Evolutionary conservation across 2,329 filamentous ascomycete species (phyloP), one percentile per base, ranked within the genome.

Genomic region (Alternaria triticimaculans): DNA sequence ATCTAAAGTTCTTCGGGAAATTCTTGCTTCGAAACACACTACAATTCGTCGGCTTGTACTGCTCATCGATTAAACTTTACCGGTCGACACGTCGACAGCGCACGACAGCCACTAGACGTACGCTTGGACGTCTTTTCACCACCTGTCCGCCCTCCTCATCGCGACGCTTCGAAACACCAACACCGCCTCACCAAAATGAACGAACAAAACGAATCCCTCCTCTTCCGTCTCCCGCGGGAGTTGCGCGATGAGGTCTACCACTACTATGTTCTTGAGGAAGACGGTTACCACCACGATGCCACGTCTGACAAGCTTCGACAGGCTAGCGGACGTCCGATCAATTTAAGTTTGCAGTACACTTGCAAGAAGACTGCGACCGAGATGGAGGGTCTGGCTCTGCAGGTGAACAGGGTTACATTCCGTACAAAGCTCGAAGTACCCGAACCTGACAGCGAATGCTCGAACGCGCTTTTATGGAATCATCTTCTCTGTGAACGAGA

Each of bases 181-280:
- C 37, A 41, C n/a, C 37, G 37, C 37, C 37, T 41, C 37, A 41
- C 3, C 37, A 41, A 18, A 18, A 41, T 41, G 37, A 41, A 41
- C 37, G 26, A 58, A 7, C 55, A 58, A 18, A 25, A 58, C 14
- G 11, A 48, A n/a, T 58, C 44, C 8, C 18, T 25, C 2, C 30
- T 58, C 28, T 58, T 49, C 44, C 44, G 55, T 21, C 45, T 58
- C 28, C 55, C 55, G 14, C 55, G 45, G 4, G 55, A 58, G 28
- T 11, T 58, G 26, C 55, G 55, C 12, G 44, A 58, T 49, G 55
- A 58, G 26, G 6, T 58, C 7, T 58, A 58, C 30, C 12, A 25
- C 28, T 37, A 58, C 18, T 49, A 49, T 18, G 18, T 49, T 4
- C 11, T 7, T 26, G 44, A 49, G 18, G 43, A 45, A 18, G 12